These are phyloP conservation scores for Globisporangium uncinulatum DNA, from an alignment of 352 stramenopile genomes.

Conservation along the genomic window DNA sequence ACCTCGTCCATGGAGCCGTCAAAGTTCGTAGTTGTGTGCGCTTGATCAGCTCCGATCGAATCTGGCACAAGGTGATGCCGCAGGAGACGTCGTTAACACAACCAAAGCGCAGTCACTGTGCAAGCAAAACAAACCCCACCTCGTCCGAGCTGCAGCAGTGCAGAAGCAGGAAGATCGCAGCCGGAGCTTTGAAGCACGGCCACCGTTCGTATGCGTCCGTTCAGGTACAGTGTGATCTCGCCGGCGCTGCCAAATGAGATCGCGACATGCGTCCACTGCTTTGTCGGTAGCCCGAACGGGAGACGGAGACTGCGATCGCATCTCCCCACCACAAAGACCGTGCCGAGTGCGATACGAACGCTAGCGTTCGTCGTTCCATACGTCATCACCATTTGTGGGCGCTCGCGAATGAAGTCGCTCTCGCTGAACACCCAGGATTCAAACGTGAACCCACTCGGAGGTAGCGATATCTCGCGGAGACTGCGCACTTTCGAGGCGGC, in stretches of 20 bases:
- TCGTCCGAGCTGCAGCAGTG: slow-evolving; percentile 38
- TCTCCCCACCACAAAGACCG: slow-evolving; percentile 21
- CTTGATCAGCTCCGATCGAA: slow-evolving; percentile 14
- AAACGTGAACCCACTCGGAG: slow-evolving; percentile 20
- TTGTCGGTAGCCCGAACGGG: slow-evolving; percentile 20
- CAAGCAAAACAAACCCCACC: slow-evolving; percentile 14
- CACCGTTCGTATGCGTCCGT: slow-evolving; percentile 21
- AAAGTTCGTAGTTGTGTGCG: slow-evolving; percentile 14
- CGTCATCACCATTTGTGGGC: slow-evolving; percentile 25
- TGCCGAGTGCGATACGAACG: slow-evolving; percentile 14
- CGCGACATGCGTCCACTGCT: slow-evolving; percentile 37
- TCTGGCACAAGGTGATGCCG: slow-evolving; percentile 7
- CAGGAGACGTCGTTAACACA: not conserved
- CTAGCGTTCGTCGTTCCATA: slow-evolving; percentile 17
- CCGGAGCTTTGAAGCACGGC: slow-evolving; percentile 14
- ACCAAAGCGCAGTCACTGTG: not conserved
- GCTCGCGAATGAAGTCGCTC: not conserved
- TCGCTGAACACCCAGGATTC: slow-evolving; percentile 26
- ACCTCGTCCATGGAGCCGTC: slow-evolving; percentile 44
- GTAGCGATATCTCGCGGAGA: slow-evolving; percentile 17
- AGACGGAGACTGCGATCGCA: slow-evolving; percentile 26
- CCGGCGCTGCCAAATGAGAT: slow-evolving; percentile 16
- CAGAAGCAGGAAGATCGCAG: slow-evolving; percentile 17
- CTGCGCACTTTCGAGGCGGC: slow-evolving; percentile 20
- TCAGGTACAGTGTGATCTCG: slow-evolving; percentile 20